Percentiles rank a stretch among this genome's conserved stretches.
These are phyloP conservation scores for Camellia lanceoleosa DNA, from an alignment of 148 eudicot genomes.

Conservation along the genomic window DNA sequence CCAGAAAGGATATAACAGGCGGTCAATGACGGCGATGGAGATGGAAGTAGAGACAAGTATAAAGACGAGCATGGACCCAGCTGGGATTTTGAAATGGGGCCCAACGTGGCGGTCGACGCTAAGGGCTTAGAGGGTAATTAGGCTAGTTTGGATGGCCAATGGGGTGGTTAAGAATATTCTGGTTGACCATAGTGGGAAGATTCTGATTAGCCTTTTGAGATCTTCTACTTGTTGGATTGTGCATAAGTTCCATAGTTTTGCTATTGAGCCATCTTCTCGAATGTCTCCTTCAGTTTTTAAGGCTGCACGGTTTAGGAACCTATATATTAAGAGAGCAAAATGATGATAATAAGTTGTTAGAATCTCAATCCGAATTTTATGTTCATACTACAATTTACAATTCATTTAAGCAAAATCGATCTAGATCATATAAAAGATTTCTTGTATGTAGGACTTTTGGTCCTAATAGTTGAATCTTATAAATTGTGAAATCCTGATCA, in stretches of 20 bases:
- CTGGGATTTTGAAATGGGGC: constrained; percentile 34
- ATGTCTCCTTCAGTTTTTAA: constrained; percentile 27
- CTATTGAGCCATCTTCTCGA: constrained; percentile 20
- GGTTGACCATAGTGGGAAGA: constrained; percentile 72
- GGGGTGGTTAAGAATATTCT: constrained; percentile 51
- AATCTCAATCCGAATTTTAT: not conserved
- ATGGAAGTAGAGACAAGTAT: constrained; percentile 21
- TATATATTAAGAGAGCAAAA: constrained; percentile 2
- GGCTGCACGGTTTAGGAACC: constrained; percentile 50
- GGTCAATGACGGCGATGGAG: constrained; percentile 28
- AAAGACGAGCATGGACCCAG: constrained; percentile 35
- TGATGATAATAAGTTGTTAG: not conserved
- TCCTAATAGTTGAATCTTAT: too few relatives aligned
- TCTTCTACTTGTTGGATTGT: constrained; percentile 41
- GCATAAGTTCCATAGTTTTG: constrained; percentile 38
- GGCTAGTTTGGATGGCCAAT: constrained; percentile 43
- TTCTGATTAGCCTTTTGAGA: constrained; percentile 44
- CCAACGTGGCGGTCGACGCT: constrained; percentile 45
- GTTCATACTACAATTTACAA: too few relatives aligned
- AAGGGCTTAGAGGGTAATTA: constrained; percentile 58
- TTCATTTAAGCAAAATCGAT: too few relatives aligned
- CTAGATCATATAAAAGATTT: too few relatives aligned
- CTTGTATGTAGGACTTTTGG: too few relatives aligned
- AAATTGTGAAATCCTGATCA: too few relatives aligned
- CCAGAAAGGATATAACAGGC: constrained; percentile 25